Evolutionary conservation across 1,284 basidiomycete genomes (phyloP).

Genomic region (Microbotryum lychnidis-dioicae): DNA sequence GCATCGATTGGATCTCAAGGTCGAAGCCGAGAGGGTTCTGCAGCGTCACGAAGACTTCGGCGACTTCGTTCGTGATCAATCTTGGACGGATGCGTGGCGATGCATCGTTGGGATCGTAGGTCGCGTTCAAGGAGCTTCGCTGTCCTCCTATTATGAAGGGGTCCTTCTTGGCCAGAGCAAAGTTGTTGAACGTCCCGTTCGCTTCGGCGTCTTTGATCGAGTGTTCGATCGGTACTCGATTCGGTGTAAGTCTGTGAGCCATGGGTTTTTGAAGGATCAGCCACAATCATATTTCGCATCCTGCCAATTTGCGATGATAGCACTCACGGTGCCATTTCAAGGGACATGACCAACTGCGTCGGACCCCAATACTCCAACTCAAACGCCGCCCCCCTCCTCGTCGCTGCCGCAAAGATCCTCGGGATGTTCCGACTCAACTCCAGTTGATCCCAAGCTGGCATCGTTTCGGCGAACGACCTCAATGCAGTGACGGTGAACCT

Average conservation of each 20-base stretch:
- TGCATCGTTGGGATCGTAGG: constrained; percentile 1
- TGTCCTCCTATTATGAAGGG: constrained; percentile 61
- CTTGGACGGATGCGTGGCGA: constrained; percentile 34
- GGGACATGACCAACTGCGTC: constrained; percentile 29
- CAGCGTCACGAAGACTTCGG: constrained; percentile 76
- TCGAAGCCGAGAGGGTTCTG: constrained; percentile 86
- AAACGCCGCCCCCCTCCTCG: constrained; percentile 16
- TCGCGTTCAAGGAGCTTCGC: constrained; percentile 45
- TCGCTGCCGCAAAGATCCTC: constrained; percentile 27
- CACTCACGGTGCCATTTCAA: constrained; percentile 25
- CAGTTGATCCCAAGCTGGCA: constrained; percentile 36
- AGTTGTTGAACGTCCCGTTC: constrained; percentile 17
- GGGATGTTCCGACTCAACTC: constrained; percentile 30
- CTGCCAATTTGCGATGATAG: no score
- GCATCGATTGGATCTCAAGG: constrained; percentile 70
- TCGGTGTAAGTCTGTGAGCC: constrained; percentile 54
- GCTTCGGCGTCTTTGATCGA: constrained; percentile 26
- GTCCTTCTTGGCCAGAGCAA: constrained; percentile 37
- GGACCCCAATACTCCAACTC: constrained; percentile 42
- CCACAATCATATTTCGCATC: no score
- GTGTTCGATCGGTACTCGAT: constrained; percentile 66
- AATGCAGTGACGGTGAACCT: constrained; percentile 30
- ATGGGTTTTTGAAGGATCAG: no score
- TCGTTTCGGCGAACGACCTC: constrained; percentile 31
- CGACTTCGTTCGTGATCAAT: constrained; percentile 70